phyloP scores from a whole-genome alignment of 768 basidiomycete genomes.

The Mycena maculata region DNA sequence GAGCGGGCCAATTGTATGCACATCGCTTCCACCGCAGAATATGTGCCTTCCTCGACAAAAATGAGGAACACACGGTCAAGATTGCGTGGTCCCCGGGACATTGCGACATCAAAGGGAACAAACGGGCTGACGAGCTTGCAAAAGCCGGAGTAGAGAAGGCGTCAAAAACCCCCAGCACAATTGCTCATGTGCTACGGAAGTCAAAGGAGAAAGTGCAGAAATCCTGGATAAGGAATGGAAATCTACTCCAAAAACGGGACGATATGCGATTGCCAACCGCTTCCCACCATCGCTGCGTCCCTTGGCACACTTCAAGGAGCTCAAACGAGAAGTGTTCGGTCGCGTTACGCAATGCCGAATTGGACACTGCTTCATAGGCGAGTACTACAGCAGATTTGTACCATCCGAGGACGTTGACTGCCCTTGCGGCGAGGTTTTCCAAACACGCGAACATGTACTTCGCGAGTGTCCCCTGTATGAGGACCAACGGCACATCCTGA shows the following conservation, averaged over 20 bases:
- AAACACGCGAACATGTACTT: too few relatives aligned
- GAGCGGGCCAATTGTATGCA: too few relatives aligned
- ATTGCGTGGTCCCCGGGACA: constrained; percentile 40
- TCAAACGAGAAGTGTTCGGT: not conserved
- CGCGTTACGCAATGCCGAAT: not conserved
- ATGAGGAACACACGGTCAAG: constrained; percentile 11
- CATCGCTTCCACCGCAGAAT: too few relatives aligned
- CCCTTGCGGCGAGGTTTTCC: too few relatives aligned
- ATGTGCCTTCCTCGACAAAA: constrained; percentile 23
- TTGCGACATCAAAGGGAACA: constrained; percentile 31
- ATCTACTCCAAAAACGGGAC: constrained; percentile 7
- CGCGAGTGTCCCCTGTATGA: constrained; percentile 15
- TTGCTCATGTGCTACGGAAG: constrained; percentile 30
- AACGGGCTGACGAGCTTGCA: constrained; percentile 39
- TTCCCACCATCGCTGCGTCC: constrained; percentile 27
- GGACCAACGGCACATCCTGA: constrained; percentile 29
- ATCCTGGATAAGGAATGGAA: constrained; percentile 35
- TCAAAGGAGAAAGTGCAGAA: constrained; percentile 12
- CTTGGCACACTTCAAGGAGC: not conserved
- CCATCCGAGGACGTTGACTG: constrained; percentile 11
- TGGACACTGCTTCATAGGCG: not conserved
- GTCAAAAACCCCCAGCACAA: constrained; percentile 6
- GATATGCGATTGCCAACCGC: constrained; percentile 32
- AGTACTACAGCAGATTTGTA: not conserved
- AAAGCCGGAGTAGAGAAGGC: constrained; percentile 33